Evolutionary conservation across 2,329 filamentous ascomycete genomes (phyloP).

Genomic region (Cytospora chrysosperma): DNA sequence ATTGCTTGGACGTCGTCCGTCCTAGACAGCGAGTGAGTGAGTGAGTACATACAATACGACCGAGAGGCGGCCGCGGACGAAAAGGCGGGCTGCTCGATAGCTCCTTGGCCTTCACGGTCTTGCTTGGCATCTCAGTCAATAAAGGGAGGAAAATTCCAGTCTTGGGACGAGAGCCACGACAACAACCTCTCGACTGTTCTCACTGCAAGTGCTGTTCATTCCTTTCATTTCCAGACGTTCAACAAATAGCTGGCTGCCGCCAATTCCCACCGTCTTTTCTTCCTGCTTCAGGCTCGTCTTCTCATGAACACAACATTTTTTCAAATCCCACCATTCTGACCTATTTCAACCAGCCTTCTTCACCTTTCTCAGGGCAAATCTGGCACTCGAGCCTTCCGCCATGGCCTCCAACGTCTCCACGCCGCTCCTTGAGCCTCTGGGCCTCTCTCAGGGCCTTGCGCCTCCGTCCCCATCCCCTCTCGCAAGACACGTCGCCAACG

Average conservation of each 20-base stretch:
- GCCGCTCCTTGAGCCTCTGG: constrained; percentile 56
- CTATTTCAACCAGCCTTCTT: constrained; percentile 69
- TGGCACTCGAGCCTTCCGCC: constrained; percentile 63
- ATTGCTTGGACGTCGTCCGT: neutral
- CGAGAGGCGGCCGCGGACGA: neutral
- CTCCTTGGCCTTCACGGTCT: neutral
- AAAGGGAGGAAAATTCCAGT: neutral
- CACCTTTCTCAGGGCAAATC: constrained; percentile 76
- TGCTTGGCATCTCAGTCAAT: neutral
- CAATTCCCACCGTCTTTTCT: too few relatives aligned
- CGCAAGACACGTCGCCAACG: constrained; percentile 30
- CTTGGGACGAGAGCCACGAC: neutral
- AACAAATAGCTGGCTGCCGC: neutral
- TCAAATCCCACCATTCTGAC: constrained; percentile 21
- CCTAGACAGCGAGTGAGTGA: neutral
- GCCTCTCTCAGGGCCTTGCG: constrained; percentile 24
- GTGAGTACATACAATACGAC: neutral
- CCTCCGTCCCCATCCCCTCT: constrained; percentile 39
- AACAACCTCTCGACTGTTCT: neutral
- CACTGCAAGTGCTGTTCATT: neutral
- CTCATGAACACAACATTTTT: neutral
- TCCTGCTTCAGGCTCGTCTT: neutral
- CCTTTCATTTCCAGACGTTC: neutral
- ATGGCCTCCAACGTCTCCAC: constrained; percentile 65
- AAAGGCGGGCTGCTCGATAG: neutral